Evolutionary conservation across 2,329 filamentous ascomycete species (phyloP), one percentile per base, ranked within the genome.

Genomic region (Alternaria sp.): DNA sequence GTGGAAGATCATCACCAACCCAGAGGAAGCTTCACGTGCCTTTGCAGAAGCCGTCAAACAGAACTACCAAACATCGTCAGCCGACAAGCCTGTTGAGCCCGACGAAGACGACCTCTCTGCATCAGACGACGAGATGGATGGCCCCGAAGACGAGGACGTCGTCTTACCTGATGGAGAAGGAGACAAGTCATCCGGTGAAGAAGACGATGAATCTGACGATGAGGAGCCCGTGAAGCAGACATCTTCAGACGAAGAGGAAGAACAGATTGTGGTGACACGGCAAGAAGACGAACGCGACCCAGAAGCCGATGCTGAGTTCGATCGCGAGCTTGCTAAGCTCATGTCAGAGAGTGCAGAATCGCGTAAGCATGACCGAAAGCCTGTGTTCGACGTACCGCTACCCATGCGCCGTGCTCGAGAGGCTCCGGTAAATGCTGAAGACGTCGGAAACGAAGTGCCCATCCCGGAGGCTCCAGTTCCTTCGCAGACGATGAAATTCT

Each of bases 301-400:
- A 0, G 94, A 97, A 81, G 93, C 91, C 44, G 96, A 99, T 75
- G 96, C 95, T 7, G 96, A 99, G 45, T 99, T 99, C 77, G 96
- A 99, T 77, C 92, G 95, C 72, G 96, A 98, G 81, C 96, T 97
- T 79, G 94, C 96, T 40, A 97, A 97, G 81, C 92, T 99, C 88
- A 98, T 99, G 95, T 88, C 94, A 54, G 96, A 99, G 80, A 97
- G 95, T 82, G 84, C 97, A 73, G 96, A 99, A 71, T 96, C 95
- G 5, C 89, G 96, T 72, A 97, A 97, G 74, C 97, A 97, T 71
- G 96, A 99, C 76, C 92, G 96, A 66, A 97, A 97, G 81, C 89
- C 92, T 26, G 87, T 96, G 55, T 97, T 99, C 75, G 96, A 99
- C 78, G 93, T 98, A n/a, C 93, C 96, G 1, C 83, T 99, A n/a